Evolutionary conservation across 2,329 filamentous ascomycete species (phyloP).

Genomic region (Rhynchosporium agropyri): DNA sequence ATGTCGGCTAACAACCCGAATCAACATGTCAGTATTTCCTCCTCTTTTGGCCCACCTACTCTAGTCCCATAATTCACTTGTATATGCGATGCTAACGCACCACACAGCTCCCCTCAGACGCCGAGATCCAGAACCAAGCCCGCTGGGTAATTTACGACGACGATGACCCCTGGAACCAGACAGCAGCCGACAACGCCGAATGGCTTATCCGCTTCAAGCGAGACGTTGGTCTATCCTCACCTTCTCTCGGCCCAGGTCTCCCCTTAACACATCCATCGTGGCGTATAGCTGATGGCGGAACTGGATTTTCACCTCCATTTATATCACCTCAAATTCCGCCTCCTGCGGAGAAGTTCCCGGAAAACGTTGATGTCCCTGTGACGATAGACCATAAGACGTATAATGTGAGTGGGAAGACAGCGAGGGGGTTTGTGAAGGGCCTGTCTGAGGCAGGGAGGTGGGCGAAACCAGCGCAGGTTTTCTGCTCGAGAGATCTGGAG

Average conservation of each 20-base stretch:
- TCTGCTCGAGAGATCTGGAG: constrained; percentile 62
- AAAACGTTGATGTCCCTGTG: constrained; percentile 38
- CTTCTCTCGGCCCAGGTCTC: constrained; percentile 54
- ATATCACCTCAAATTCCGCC: constrained; percentile 47
- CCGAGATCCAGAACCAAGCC: constrained; percentile 66
- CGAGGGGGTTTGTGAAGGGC: constrained; percentile 52
- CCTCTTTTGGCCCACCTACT: not conserved
- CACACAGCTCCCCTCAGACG: constrained; percentile 52
- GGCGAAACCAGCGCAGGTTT: constrained; percentile 53
- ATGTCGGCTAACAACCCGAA: constrained; percentile 64
- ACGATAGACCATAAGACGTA: constrained; percentile 44
- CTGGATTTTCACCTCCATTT: constrained; percentile 60
- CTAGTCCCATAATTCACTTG: not conserved
- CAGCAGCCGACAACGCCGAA: constrained; percentile 63
- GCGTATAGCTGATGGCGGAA: constrained; percentile 54
- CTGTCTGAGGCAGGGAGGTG: constrained; percentile 48
- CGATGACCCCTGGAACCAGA: constrained; percentile 68
- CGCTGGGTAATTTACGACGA: constrained; percentile 66
- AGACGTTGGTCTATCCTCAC: constrained; percentile 54
- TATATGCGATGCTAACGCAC: not conserved
- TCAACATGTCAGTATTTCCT: constrained; percentile 46
- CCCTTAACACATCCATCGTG: constrained; percentile 46
- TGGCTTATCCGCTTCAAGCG: constrained; percentile 67
- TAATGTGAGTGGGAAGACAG: constrained; percentile 49
- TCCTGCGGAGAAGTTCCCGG: constrained; percentile 43